A percentile compares a stretch with the other conserved stretches of the same genome.
Conservation (phyloP, 1,284 basidiomycete species). For the Cryptococcus sp. region DNA sequence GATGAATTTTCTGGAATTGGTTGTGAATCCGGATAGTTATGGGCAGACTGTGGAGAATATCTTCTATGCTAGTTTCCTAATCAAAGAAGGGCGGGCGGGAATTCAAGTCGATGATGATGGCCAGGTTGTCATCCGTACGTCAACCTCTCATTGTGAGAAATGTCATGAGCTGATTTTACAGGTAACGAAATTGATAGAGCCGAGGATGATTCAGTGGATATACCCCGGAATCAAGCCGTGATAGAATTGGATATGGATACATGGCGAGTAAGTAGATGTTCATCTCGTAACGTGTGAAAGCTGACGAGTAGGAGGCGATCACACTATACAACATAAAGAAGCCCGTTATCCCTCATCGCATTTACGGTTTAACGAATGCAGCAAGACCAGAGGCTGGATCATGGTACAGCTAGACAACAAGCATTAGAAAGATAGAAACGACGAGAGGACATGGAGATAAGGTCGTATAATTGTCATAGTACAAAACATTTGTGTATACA, state of each 20-base stretch:
- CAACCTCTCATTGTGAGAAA: not conserved
- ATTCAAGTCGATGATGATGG: slow-evolving; percentile 44
- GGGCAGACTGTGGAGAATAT: slow-evolving; percentile 55
- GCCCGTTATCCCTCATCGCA: slow-evolving; percentile 47
- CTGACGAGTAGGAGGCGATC: slow-evolving; percentile 42
- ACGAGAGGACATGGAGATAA: slow-evolving; percentile 3
- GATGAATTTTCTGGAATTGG: slow-evolving; percentile 51
- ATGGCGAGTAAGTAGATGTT: slow-evolving; percentile 39
- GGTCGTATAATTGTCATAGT: not conserved
- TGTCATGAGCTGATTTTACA: not conserved
- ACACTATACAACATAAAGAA: slow-evolving; percentile 46
- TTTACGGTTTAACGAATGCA: not conserved
- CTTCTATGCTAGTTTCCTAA: slow-evolving; percentile 55
- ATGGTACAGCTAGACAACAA: not conserved
- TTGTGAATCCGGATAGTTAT: slow-evolving; percentile 52
- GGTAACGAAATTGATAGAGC: slow-evolving; percentile 11
- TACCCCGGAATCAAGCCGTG: slow-evolving; percentile 50
- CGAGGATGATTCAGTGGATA: slow-evolving; percentile 25
- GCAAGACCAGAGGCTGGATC: not conserved
- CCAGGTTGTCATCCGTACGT: slow-evolving; percentile 49
- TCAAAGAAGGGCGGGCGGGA: slow-evolving; percentile 49
- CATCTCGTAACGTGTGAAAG: not conserved
- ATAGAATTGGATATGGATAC: slow-evolving; percentile 51
- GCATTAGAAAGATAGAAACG: too few species aligned
- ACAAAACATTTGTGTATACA: not conserved